Evolutionary conservation across 208 protist species (phyloP), one percentile per base, ranked within the genome.

Genomic region (Crithidia bombi): DNA sequence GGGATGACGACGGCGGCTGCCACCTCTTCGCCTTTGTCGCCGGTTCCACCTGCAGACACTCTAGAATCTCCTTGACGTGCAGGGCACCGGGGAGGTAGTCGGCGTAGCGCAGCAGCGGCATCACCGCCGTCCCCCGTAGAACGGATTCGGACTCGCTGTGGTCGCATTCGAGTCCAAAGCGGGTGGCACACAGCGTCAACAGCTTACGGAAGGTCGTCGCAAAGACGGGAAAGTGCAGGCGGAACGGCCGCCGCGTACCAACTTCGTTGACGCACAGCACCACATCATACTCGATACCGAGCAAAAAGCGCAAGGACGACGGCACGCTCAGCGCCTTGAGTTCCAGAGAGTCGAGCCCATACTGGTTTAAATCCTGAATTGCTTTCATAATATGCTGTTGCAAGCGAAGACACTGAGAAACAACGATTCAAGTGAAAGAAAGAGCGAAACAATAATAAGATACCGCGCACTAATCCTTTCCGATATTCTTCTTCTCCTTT

Each of bases 31-130:
- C 67, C 74, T 72, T 77, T 7, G 51, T 65, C 4, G 55, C 68
- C 15, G 75, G 75, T 51, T 66, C 65, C 19, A 87, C 77, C 38
- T 81, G 71, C 32, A 95, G 71, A 47, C 85, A 91, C 49, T 77
- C 74, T 21, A 95, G 55, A 17, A 93, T 46, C 61, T 95, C 87
- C 28, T 87, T 79, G 21, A 89, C 69, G 65, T 87, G 78, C 21
- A 95, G 79, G 12, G 77, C 87, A 23, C 90, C 86, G 23, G 87
- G 90, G 12, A 95, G 64, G 73, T 90, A 95, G 57, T 95, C 90
- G 21, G 82, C 78, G 72, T 95, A 93, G n/a, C 86, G 87, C 52
- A 95, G 74, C 47, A 91, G 62, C 7, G 90, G 90, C 75, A 91
- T 83, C n/a, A 79, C 57, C 14, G 82, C 85, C 28, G 76, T 75